Conservation (phyloP, 2,329 filamentous ascomycete genomes). For the Orbilia blumenaviensis region DNA sequence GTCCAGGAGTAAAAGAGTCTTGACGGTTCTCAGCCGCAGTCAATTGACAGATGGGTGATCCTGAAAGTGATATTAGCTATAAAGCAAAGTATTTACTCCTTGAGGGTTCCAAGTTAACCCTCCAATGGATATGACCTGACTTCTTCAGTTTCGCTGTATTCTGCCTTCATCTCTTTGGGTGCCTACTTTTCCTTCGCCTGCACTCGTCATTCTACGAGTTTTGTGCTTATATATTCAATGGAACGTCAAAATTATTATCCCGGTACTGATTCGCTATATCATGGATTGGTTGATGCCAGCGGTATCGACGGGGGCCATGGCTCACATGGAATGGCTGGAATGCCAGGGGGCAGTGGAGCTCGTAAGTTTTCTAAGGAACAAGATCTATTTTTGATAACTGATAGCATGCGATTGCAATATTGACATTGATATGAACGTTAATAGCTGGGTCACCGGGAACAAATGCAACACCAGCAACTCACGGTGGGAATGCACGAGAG, state of each 20-base stretch:
- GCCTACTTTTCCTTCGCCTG: no score
- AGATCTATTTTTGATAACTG: not conserved
- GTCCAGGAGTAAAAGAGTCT: not conserved
- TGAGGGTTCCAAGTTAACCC: not conserved
- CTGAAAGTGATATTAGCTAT: not conserved
- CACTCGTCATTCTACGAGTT: no score
- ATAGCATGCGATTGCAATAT: not conserved
- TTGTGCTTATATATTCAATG: not conserved
- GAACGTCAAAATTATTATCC: conserved; percentile 20
- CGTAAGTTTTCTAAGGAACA: conserved; percentile 9
- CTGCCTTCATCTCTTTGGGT: no score
- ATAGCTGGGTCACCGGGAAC: conserved; percentile 17
- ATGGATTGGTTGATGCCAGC: conserved; percentile 14
- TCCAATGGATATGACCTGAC: not conserved
- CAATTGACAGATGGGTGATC: not conserved
- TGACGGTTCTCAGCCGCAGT: not conserved
- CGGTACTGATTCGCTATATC: conserved; percentile 8
- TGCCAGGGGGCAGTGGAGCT: conserved; percentile 18
- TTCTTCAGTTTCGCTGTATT: not conserved
- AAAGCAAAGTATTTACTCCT: not conserved
- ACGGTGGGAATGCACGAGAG: conserved; percentile 15
- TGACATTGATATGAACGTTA: not conserved
- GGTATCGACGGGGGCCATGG: conserved; percentile 16
- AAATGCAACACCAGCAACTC: conserved; percentile 25
- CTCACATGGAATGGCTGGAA: not conserved